Percentiles rank a stretch among this genome's conserved stretches.
These are phyloP conservation scores for Paecilomyces sp. DNA, from an alignment of 2,329 filamentous ascomycete genomes.

Conservation along the genomic window DNA sequence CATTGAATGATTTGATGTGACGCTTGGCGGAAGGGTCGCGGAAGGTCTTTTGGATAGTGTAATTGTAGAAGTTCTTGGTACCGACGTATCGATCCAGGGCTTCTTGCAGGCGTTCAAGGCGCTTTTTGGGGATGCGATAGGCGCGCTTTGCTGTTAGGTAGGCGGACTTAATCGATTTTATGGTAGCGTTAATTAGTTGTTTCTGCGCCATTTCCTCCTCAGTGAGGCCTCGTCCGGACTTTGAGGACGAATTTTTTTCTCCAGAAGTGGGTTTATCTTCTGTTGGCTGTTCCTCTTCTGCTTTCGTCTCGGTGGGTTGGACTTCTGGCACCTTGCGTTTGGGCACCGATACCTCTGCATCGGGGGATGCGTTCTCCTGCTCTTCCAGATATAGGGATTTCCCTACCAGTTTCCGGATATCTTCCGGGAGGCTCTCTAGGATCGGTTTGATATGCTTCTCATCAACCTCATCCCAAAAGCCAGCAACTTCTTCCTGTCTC, in stretches of 20 bases:
- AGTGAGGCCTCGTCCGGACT: slow-evolving; percentile 4
- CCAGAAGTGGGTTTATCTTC: slow-evolving; percentile 2
- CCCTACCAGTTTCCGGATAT: slow-evolving; percentile 32
- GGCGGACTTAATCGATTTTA: slow-evolving; percentile 70
- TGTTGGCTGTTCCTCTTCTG: slow-evolving; percentile 9
- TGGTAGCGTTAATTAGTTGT: slow-evolving; percentile 54
- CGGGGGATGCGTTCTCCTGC: slow-evolving; percentile 22
- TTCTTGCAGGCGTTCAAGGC: slow-evolving; percentile 67
- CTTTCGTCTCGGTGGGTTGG: slow-evolving; percentile 8
- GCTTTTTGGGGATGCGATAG: slow-evolving; percentile 69
- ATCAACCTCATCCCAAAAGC: slow-evolving; percentile 79
- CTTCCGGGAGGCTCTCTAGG: slow-evolving; percentile 39
- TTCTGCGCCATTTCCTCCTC: slow-evolving; percentile 14
- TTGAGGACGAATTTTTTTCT: slow-evolving; percentile 4
- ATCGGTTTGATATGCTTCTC: slow-evolving; percentile 70
- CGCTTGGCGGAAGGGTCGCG: slow-evolving; percentile 79
- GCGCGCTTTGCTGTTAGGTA: slow-evolving; percentile 76
- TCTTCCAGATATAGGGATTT: slow-evolving; percentile 34
- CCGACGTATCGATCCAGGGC: slow-evolving; percentile 70
- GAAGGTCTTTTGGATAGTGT: slow-evolving; percentile 81
- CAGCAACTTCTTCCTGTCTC: slow-evolving; percentile 67
- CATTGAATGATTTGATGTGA: slow-evolving; percentile 85
- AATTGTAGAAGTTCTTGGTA: slow-evolving; percentile 94
- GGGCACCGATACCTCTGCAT: slow-evolving; percentile 7
- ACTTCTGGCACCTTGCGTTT: neutral